Base-by-base conservation (phyloP, 1,284 basidiomycete genomes). In the Fomitopsis schrenkii region DNA sequence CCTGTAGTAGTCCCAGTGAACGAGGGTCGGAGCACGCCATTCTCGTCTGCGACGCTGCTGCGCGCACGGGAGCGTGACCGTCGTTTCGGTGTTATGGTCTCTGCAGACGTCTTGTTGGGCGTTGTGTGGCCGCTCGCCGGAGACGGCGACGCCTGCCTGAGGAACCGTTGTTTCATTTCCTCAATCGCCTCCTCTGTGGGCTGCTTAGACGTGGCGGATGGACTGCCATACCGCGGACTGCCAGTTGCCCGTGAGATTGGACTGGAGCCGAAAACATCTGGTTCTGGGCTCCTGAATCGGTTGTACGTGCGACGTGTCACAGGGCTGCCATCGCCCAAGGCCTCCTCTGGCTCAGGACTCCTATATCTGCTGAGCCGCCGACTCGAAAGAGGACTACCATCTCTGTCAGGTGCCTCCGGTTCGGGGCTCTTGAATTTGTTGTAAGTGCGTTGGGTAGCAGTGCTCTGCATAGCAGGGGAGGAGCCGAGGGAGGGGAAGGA, bases 101-200 rank as follows among this genome's bases (percentile, higher is more conserved):
- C 65, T 9, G 66, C 63, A 12, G 67, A 57, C n/a, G 63, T 41
- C 9, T 62, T 55, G 9, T 58, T 28, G 19, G 62, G 15, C n/a
- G 61, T 59, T 6, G 59, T 55, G 8, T 64, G 61, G 12, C 63
- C 59, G 2, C 67, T 64, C 14, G 68, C 64, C 8, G 65, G 65
- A 28, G 69, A 63, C 1, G 72, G 69, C 3, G 72, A 73, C 28
- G 66, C 66, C 64, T 69, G 71, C 45, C 76, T 78, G 60, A 85
- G 71, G 67, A 87, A 83, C 35, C 85, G 75, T 63, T 75, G 78
- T 72, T 87, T 89, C 84, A 88, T 86, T 66, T 86, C 83, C 67
- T 85, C 82, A 53, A 87, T 76, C 4, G 85, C 83, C 15, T 84
- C 83, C 30, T 76, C 71, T 3, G 80, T 80, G 6, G 80, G 76